Evolutionary conservation across 139 green algal genomes (phyloP), one percentile per base, ranked within the genome.

Genomic region (Auxenochlorella pyrenoidosa): DNA sequence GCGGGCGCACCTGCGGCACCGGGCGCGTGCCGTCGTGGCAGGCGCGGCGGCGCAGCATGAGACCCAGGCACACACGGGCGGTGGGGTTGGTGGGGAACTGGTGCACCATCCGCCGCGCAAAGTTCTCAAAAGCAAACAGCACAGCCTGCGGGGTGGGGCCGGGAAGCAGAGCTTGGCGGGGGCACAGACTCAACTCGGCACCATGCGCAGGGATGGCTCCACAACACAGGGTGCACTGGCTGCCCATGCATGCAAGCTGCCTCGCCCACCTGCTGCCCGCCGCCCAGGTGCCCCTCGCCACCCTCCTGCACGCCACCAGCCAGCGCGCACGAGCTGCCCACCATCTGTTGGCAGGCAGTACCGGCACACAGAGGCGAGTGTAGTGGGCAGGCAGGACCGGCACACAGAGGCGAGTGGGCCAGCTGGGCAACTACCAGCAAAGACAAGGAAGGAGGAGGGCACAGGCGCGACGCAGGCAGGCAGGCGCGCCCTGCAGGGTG

Each of bases 21-120:
- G 89, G 85, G 18, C 70, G 79, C 13, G 30, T 88, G 75, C 85
- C 85, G 60, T 84, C 77, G 44, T 76, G 59, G 59, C 54, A 84
- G 43, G 85, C 85, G n/a, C 90, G 89, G 32, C 92, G 85, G 44
- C 92, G 85, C 85, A 95, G 85, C 75, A 93, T 91, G 26, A 95
- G 91, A 38, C 87, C 89, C 18, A 94, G 77, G n/a, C 88, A 88
- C 28, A 94, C 92, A 8, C 38, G 75, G 6, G 91, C 84, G 21
- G 89, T 88, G 24, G 89, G 85, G 79, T 89, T 82, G 60, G 85
- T 91, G 76, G 89, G 89, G 73, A 90, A 92, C 70, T 90, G 87
- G 78, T 92, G 89, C 71, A 92, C 73, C 63, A 92, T 82, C 26
- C 89, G 81, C 26, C 77, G 77, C 32, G 88, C 72, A 77, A 92